Evolutionary conservation across 345 rosid species (phyloP).

Genomic region (Aquilaria yunnanensis): DNA sequence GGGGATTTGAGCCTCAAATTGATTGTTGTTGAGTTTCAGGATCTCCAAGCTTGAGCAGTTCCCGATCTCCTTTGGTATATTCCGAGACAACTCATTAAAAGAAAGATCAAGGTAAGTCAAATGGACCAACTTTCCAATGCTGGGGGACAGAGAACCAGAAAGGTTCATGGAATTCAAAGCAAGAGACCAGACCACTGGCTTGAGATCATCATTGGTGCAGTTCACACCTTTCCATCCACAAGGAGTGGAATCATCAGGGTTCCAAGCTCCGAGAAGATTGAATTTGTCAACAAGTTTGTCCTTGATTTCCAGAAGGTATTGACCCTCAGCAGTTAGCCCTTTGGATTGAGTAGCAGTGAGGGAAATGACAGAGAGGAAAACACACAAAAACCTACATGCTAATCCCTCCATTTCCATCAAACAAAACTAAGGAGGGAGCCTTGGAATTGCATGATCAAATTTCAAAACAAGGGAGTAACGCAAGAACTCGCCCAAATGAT

Average conservation of each 20-base stretch:
- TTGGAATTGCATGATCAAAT: conserved; percentile 3
- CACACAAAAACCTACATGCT: conserved; percentile 10
- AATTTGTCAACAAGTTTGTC: conserved; percentile 37
- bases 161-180: conserved; percentile 54
- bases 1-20: conserved; percentile 55
- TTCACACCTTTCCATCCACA: conserved; percentile 79
- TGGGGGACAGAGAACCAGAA: conserved; percentile 67
- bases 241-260: conserved; percentile 58
- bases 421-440: background rate
- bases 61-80: conserved; percentile 59
- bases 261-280: conserved; percentile 50
- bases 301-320: conserved; percentile 56
- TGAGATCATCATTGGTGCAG: conserved; percentile 33
- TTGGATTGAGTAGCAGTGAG: conserved; percentile 33
- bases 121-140: conserved; percentile 61
- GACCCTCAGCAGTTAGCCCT: conserved; percentile 67
- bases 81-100: conserved; percentile 46
- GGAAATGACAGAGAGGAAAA: conserved; percentile 20
- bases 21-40: conserved; percentile 58
- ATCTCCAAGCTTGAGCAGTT: conserved; percentile 47
- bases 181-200: conserved; percentile 46
- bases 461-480: conserved; percentile 10
- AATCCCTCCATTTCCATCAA: conserved; percentile 32
- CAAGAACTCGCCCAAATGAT: background rate
- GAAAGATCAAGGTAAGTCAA: conserved; percentile 65